phyloP scores from a whole-genome alignment of 139 green algal genomes.

The Marvania coccoides region DNA sequence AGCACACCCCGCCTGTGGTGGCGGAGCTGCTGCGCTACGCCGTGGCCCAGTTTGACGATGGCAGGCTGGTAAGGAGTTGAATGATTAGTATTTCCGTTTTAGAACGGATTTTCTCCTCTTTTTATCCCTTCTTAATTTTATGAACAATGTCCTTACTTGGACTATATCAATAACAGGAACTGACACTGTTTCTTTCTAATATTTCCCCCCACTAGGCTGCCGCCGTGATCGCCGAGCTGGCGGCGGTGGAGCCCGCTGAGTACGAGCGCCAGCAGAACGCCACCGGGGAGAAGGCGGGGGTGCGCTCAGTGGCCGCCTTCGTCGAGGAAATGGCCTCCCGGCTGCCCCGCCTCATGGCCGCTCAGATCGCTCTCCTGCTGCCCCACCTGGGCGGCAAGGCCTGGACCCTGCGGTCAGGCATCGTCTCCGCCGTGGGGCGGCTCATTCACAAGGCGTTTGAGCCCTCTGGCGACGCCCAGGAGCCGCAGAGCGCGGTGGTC shows the following conservation, averaged over 20 bases:
- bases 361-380: constrained; percentile 47
- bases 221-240: constrained; percentile 60
- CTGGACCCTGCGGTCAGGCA: constrained; percentile 56
- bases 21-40: constrained; percentile 44
- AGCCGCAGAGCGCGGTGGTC: constrained; percentile 1
- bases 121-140: too few relatives aligned
- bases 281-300: constrained; percentile 35
- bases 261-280: constrained; percentile 55
- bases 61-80: constrained; percentile 32
- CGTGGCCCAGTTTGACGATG: constrained; percentile 38
- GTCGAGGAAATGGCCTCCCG: constrained; percentile 45
- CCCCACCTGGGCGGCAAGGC: constrained; percentile 63
- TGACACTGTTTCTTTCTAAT: too few relatives aligned
- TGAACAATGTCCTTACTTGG: too few relatives aligned
- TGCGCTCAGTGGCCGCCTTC: constrained; percentile 47
- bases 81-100: not conserved
- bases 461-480: not conserved
- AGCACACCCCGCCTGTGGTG: constrained; percentile 55
- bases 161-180: not conserved
- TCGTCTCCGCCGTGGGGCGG: constrained; percentile 55
- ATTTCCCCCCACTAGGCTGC: constrained; percentile 32
- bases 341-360: constrained; percentile 28
- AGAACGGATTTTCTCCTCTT: not conserved
- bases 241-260: constrained; percentile 39
- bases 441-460: constrained; percentile 37